These are phyloP conservation scores for Aspergillus carlsbadensis DNA, from an alignment of 495 filamentous ascomycete species.

Conservation along the genomic window DNA sequence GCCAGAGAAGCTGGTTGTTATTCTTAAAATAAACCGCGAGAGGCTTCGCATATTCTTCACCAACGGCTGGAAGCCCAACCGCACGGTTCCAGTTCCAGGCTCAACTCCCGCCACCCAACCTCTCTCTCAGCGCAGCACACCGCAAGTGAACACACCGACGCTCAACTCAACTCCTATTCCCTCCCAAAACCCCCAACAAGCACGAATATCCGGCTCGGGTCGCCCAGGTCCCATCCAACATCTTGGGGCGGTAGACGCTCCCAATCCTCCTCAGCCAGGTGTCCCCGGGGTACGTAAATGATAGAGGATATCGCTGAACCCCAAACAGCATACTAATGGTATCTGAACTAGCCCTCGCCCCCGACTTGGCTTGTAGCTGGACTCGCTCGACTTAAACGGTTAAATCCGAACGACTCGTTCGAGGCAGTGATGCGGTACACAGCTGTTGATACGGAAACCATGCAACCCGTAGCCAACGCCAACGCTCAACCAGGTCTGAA, in stretches of 20 bases:
- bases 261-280: slow-evolving; percentile 54
- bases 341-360: slow-evolving; percentile 60
- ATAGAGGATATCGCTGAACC: neutral
- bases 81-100: slow-evolving; percentile 16
- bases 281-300: slow-evolving; percentile 56
- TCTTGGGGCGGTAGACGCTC: slow-evolving; percentile 63
- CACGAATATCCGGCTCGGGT: slow-evolving; percentile 27
- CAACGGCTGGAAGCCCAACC: slow-evolving; percentile 42
- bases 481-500: slow-evolving; percentile 45
- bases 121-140: slow-evolving; percentile 51
- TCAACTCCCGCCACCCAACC: slow-evolving; percentile 29
- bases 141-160: slow-evolving; percentile 50
- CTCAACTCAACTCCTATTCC: slow-evolving; percentile 55
- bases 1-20: slow-evolving; percentile 63
- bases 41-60: slow-evolving; percentile 57
- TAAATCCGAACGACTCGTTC: slow-evolving; percentile 75
- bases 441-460: slow-evolving; percentile 66
- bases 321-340: slow-evolving; percentile 16
- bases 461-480: slow-evolving; percentile 49
- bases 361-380: slow-evolving; percentile 75
- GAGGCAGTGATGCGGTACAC: slow-evolving; percentile 86
- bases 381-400: slow-evolving; percentile 59
- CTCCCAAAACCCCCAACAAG: slow-evolving; percentile 41
- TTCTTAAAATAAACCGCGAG: slow-evolving; percentile 66
- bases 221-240: slow-evolving; percentile 46